phyloP scores from a whole-genome alignment of 2,329 filamentous ascomycete genomes.

The Aureobasidium leucospermi region DNA sequence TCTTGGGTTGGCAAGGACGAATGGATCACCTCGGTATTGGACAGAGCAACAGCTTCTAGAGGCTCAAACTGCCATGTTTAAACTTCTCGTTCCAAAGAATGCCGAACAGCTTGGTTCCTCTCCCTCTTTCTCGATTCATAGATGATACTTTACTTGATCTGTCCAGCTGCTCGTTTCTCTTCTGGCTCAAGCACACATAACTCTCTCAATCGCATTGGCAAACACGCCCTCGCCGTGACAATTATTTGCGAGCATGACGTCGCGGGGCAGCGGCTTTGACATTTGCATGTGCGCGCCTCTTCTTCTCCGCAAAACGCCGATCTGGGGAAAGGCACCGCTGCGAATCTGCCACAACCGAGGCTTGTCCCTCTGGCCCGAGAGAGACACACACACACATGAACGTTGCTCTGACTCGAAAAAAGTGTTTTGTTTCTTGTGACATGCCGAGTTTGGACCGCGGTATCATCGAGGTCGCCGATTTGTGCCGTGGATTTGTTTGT shows the following conservation, averaged over 20 bases:
- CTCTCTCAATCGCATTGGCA: not conserved
- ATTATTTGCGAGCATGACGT: not conserved
- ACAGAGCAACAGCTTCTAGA: not conserved
- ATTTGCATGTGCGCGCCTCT: not conserved
- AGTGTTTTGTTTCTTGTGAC: not conserved
- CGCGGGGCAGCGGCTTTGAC: not conserved
- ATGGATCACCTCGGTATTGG: conserved; percentile 13
- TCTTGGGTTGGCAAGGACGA: conserved; percentile 7
- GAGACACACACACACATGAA: not conserved
- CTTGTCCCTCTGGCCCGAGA: not conserved
- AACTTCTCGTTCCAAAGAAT: not conserved
- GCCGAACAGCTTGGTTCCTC: too few relatives aligned
- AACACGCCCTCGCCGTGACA: not conserved
- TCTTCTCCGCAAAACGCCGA: conserved; percentile 12
- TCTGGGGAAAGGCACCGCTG: not conserved
- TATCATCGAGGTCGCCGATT: not conserved
- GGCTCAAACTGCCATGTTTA: not conserved
- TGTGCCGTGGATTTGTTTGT: not conserved
- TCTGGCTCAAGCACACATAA: not conserved
- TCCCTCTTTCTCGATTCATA: too few relatives aligned
- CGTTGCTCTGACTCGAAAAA: not conserved
- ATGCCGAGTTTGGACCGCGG: conserved; percentile 2
- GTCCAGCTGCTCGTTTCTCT: too few relatives aligned
- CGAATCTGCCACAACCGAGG: not conserved
- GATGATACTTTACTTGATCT: too few relatives aligned